Evolutionary conservation across 1,139 yeast genomes (phyloP).

Genomic region (Taiozyma sp.): DNA sequence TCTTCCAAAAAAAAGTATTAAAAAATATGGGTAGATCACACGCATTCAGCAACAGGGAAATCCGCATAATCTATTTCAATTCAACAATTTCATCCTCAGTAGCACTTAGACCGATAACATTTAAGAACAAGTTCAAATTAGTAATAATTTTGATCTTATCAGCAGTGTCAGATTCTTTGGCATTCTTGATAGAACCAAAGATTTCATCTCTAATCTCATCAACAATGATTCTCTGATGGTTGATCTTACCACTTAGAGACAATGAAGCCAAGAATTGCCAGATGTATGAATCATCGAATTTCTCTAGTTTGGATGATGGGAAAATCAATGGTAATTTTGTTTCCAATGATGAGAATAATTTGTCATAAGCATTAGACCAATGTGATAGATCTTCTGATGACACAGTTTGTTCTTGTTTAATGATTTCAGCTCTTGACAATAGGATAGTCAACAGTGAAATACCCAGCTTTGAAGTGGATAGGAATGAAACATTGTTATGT

Average conservation of each 20-base stretch:
- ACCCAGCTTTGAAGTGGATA: slow-evolving; percentile 82
- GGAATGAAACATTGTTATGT: slow-evolving; percentile 66
- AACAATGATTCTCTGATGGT: slow-evolving; percentile 90
- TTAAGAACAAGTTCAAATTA: slow-evolving; percentile 87
- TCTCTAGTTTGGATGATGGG: slow-evolving; percentile 59
- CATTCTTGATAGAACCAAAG: slow-evolving; percentile 81
- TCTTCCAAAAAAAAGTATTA: background rate
- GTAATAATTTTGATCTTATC: slow-evolving; percentile 65
- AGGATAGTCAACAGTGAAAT: slow-evolving; percentile 82
- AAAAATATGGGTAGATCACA: background rate
- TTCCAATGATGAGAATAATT: slow-evolving; percentile 73
- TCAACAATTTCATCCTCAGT: slow-evolving; percentile 48
- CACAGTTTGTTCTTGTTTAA: slow-evolving; percentile 71
- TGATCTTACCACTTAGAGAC: slow-evolving; percentile 87
- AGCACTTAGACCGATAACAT: slow-evolving; percentile 95
- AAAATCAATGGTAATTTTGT: slow-evolving; percentile 75
- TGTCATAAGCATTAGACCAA: slow-evolving; percentile 84
- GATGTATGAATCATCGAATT: slow-evolving; percentile 76
- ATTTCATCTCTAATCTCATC: slow-evolving; percentile 94
- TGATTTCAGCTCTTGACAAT: slow-evolving; percentile 87
- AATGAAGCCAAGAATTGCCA: slow-evolving; percentile 98
- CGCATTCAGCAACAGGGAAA: background rate
- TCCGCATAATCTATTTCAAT: slow-evolving; percentile 23
- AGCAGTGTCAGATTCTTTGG: slow-evolving; percentile 55
- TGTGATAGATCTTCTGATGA: slow-evolving; percentile 45